Percentiles rank a stretch among this genome's conserved stretches.
phyloP scores from a whole-genome alignment of 108 stramenopile species.

The Stephanodiscus minutulus region DNA sequence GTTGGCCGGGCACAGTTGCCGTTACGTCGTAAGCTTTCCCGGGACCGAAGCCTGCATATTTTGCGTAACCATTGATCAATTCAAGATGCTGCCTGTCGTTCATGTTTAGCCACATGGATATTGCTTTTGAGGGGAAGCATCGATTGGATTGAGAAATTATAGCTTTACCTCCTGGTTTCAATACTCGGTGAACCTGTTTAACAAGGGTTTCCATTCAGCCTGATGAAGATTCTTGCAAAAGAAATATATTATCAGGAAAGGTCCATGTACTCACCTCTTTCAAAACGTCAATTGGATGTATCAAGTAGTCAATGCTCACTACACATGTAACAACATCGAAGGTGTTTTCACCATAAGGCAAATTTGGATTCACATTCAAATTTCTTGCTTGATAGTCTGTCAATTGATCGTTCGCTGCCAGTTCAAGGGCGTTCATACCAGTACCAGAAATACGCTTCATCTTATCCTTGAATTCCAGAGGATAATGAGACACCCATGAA shows the following conservation, averaged over 20 bases:
- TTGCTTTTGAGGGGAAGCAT: conserved; percentile 93
- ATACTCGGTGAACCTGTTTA: conserved; percentile 63
- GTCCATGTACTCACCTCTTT: conserved; percentile 63
- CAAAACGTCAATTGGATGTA: conserved; percentile 83
- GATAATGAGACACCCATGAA: conserved; percentile 90
- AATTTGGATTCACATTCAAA: conserved; percentile 81
- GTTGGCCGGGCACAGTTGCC: conserved; percentile 58
- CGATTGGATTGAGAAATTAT: conserved; percentile 92
- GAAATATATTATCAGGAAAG: not conserved
- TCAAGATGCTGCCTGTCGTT: conserved; percentile 94
- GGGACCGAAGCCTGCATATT: conserved; percentile 73
- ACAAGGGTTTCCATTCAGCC: not conserved
- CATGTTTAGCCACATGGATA: conserved; percentile 92
- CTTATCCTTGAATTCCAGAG: conserved; percentile 73
- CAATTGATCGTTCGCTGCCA: conserved; percentile 91
- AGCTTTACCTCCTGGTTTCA: conserved; percentile 90
- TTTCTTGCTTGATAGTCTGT: conserved; percentile 87
- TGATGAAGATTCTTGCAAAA: not conserved
- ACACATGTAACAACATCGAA: conserved; percentile 96
- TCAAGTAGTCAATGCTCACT: conserved; percentile 93
- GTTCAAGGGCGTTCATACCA: conserved; percentile 89
- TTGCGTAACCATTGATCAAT: conserved; percentile 75
- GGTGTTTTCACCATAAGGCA: conserved; percentile 74
- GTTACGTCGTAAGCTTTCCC: conserved; percentile 80
- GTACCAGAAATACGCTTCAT: conserved; percentile 82